These are phyloP conservation scores for Durusdinium trenchii DNA, from an alignment of 73 alveolate species.

Conservation along the genomic window DNA sequence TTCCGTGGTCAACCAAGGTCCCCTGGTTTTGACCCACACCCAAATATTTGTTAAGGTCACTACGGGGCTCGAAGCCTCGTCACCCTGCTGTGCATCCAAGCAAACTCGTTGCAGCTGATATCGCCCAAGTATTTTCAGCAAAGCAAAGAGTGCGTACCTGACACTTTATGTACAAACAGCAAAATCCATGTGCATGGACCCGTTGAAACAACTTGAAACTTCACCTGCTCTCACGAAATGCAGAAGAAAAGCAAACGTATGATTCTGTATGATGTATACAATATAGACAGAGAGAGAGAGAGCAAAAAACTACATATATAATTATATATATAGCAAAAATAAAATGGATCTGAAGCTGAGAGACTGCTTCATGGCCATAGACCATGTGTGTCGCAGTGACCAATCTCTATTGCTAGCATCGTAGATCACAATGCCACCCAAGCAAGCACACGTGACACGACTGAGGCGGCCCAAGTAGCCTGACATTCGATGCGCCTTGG, in stretches of 20 bases:
- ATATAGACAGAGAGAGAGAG: neutral
- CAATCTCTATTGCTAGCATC: constrained; percentile 72
- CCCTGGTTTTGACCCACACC: too few species aligned
- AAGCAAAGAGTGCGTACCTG: constrained; percentile 13
- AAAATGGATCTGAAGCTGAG: neutral
- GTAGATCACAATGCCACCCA: constrained; percentile 4
- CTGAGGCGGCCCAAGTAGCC: constrained; percentile 40
- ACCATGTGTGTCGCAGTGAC: constrained; percentile 69
- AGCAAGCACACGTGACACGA: neutral
- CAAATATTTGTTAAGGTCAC: too few species aligned
- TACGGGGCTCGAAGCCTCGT: neutral
- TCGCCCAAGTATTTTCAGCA: constrained; percentile 10
- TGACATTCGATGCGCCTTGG: neutral
- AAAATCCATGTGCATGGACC: too few species aligned
- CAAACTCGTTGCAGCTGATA: constrained; percentile 41
- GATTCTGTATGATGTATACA: neutral
- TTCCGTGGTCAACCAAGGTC: too few species aligned
- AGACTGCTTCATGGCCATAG: constrained; percentile 51
- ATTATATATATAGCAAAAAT: too few species aligned
- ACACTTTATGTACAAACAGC: too few species aligned
- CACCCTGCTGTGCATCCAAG: constrained; percentile 60
- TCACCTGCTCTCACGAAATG: neutral
- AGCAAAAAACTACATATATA: too few species aligned
- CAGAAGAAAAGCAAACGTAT: neutral
- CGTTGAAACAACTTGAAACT: neutral